Evolutionary conservation across 768 basidiomycete genomes (phyloP).

Genomic region (Suillus alpinus): DNA sequence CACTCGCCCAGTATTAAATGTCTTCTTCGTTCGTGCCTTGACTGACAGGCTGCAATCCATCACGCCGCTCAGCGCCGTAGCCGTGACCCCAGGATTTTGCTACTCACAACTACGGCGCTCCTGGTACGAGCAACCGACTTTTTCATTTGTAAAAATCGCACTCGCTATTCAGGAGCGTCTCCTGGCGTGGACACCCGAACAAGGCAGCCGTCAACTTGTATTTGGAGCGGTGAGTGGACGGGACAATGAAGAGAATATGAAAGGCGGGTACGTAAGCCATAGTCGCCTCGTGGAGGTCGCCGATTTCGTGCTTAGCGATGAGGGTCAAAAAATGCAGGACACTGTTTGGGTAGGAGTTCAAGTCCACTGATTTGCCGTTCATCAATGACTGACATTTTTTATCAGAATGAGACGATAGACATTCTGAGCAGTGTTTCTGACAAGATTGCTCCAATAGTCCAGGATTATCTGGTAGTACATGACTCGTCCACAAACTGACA

Average conservation of each 20-base stretch:
- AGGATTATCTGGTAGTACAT: slow-evolving; percentile 7
- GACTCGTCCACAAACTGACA: not conserved
- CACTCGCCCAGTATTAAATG: too few relatives aligned
- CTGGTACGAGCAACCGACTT: too few relatives aligned
- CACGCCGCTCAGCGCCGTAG: too few relatives aligned
- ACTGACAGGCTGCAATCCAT: too few relatives aligned
- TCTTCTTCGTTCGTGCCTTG: too few relatives aligned
- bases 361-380: not conserved
- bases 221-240: slow-evolving; percentile 27
- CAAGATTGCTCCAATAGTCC: slow-evolving; percentile 14
- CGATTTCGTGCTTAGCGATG: slow-evolving; percentile 31
- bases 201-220: slow-evolving; percentile 35
- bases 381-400: too few relatives aligned
- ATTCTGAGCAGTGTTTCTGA: slow-evolving; percentile 14
- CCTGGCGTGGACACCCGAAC: slow-evolving; percentile 22
- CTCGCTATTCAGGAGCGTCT: slow-evolving; percentile 9
- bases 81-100: too few relatives aligned
- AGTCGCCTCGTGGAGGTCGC: slow-evolving; percentile 22
- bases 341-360: slow-evolving; percentile 31
- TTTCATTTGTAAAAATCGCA: too few relatives aligned
- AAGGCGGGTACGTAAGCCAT: slow-evolving; percentile 18
- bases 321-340: slow-evolving; percentile 28
- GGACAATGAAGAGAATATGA: slow-evolving; percentile 18
- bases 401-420: slow-evolving; percentile 20
- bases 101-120: too few relatives aligned